A percentile compares a stretch with the other conserved stretches of the same genome.
Conservation (phyloP, 2,329 filamentous ascomycete species). For the Cordyceps tenuipes region DNA sequence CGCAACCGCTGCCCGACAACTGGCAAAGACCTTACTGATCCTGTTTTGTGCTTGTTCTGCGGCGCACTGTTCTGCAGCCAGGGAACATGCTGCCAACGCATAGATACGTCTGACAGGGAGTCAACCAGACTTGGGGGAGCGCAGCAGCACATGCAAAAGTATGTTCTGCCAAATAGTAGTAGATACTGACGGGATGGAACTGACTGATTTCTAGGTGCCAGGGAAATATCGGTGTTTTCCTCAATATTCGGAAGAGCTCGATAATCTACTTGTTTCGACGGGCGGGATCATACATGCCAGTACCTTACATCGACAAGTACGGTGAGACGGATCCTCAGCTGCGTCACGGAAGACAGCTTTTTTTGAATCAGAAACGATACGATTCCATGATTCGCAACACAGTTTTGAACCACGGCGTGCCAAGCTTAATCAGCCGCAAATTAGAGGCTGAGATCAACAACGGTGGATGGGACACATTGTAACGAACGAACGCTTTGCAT, state of each 20-base stretch:
- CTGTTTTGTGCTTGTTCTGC: conserved; percentile 87
- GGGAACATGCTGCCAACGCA: conserved; percentile 77
- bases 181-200: neutral
- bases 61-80: conserved; percentile 96
- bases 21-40: conserved; percentile 84
- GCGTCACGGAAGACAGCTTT: conserved; percentile 78
- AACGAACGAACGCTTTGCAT: conserved; percentile 14
- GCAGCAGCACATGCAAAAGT: conserved; percentile 84
- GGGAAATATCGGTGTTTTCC: conserved; percentile 81
- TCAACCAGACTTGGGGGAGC: conserved; percentile 63
- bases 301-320: conserved; percentile 92
- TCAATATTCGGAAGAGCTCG: conserved; percentile 94
- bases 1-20: conserved; percentile 77
- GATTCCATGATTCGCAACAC: conserved; percentile 78
- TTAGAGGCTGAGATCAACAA: conserved; percentile 95
- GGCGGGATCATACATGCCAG: conserved; percentile 75
- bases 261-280: conserved; percentile 77
- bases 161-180: conserved; percentile 30
- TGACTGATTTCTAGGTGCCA: conserved; percentile 57
- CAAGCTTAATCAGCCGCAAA: conserved; percentile 80
- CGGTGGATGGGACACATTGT: conserved; percentile 82
- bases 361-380: conserved; percentile 88
- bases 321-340: conserved; percentile 93
- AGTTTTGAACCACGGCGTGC: conserved; percentile 80
- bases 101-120: conserved; percentile 39